Evolutionary conservation across 2,329 filamentous ascomycete species (phyloP).

Genomic region (Periconia sp.): DNA sequence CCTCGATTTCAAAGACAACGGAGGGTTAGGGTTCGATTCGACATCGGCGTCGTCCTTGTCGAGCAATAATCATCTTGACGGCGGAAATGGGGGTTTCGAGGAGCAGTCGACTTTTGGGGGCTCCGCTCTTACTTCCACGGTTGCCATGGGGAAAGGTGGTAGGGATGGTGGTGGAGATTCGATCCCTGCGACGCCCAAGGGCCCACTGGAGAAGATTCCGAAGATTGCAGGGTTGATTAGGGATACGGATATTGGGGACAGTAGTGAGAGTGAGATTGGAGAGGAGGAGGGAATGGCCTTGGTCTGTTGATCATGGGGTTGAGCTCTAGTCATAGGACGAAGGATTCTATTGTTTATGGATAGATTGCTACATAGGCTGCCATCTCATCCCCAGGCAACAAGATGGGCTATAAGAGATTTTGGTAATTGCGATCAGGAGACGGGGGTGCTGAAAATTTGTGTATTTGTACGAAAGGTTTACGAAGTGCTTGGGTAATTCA

Average conservation of each 20-base stretch:
- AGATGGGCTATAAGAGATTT: too few species aligned
- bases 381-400: too few species aligned
- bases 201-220: background rate
- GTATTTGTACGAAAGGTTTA: too few species aligned
- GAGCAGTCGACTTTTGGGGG: constrained; percentile 20
- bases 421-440: too few species aligned
- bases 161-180: too few species aligned
- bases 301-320: background rate
- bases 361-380: too few species aligned
- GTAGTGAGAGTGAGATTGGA: constrained; percentile 8
- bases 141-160: too few species aligned
- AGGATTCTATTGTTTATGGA: too few species aligned
- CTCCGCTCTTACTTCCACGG: background rate
- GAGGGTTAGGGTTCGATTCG: background rate
- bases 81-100: constrained; percentile 18
- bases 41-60: background rate
- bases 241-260: constrained; percentile 3
- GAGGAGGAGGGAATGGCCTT: background rate
- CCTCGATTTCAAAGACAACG: background rate
- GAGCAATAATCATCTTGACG: background rate
- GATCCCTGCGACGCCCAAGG: background rate
- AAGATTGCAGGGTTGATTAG: constrained; percentile 2
- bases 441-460: too few species aligned
- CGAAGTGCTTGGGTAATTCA: too few species aligned
- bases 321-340: background rate